Conservation (phyloP, 768 basidiomycete species). For the Amylocystis lapponica region DNA sequence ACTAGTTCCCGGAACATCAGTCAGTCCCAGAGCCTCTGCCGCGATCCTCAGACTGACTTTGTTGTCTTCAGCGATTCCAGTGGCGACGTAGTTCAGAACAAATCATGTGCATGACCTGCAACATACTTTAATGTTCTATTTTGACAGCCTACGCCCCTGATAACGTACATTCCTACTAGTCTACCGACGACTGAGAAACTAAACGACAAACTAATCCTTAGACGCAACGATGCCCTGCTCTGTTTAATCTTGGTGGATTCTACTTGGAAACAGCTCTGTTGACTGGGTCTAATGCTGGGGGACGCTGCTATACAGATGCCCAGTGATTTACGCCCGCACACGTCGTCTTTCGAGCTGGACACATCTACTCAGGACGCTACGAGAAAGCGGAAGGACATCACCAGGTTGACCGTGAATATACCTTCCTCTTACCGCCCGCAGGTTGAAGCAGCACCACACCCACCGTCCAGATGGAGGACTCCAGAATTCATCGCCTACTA, state of each 20-base stretch:
- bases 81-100: no score
- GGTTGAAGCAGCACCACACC: constrained; percentile 19
- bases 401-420: constrained; percentile 50
- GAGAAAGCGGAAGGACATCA: constrained; percentile 27
- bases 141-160: no score
- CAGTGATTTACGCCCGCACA: constrained; percentile 16
- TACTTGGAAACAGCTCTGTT: no score
- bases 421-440: constrained; percentile 36
- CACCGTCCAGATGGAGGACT: constrained; percentile 67
- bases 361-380: constrained; percentile 1
- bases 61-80: no score
- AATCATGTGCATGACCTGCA: no score
- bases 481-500: constrained; percentile 79
- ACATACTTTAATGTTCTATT: no score
- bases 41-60: no score
- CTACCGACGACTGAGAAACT: no score
- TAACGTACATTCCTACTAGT: no score
- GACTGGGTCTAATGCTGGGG: constrained; percentile 13
- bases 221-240: not conserved
- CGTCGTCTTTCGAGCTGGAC: constrained; percentile 16
- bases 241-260: not conserved
- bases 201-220: no score
- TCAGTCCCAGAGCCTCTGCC: no score
- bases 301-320: constrained; percentile 25
- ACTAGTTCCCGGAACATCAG: constrained; percentile 43